Evolutionary conservation across 306 rosid genomes (phyloP).

Genomic region (Glycine soja): DNA sequence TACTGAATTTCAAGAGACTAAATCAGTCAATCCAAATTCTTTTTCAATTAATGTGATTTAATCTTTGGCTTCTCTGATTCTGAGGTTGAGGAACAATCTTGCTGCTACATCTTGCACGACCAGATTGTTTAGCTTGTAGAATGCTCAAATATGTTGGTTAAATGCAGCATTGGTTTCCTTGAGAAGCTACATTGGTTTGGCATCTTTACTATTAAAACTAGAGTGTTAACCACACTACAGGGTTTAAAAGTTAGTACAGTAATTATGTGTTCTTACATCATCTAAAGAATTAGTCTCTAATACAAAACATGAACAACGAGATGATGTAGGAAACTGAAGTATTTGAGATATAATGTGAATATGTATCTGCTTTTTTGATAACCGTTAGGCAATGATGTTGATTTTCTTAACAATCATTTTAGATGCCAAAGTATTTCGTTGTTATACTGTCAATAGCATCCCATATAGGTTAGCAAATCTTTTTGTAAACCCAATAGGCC

Average conservation of each 20-base stretch:
- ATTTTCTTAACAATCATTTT: not conserved
- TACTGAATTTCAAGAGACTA: not conserved
- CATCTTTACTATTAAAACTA: conserved; percentile 6
- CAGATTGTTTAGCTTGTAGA: conserved; percentile 21
- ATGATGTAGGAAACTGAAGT: conserved; percentile 2
- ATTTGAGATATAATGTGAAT: not conserved
- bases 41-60: conserved; percentile 4
- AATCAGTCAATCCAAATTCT: not conserved
- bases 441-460: not conserved
- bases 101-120: not conserved
- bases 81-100: conserved; percentile 1
- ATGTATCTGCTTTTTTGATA: too few species aligned
- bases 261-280: not conserved
- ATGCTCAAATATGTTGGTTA: conserved; percentile 6
- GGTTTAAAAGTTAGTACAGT: not conserved
- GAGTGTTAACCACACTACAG: not conserved
- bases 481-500: conserved; percentile 28
- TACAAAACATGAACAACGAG: not conserved
- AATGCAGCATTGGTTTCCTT: not conserved
- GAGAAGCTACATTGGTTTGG: conserved; percentile 6
- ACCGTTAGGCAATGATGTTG: not conserved
- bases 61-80: not conserved
- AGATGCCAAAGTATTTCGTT: not conserved
- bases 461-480: not conserved
- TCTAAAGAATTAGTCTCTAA: not conserved